Percentiles rank a stretch among this genome's conserved stretches.
phyloP scores from a whole-genome alignment of 345 rosid species.

The Lepidium africanum region DNA sequence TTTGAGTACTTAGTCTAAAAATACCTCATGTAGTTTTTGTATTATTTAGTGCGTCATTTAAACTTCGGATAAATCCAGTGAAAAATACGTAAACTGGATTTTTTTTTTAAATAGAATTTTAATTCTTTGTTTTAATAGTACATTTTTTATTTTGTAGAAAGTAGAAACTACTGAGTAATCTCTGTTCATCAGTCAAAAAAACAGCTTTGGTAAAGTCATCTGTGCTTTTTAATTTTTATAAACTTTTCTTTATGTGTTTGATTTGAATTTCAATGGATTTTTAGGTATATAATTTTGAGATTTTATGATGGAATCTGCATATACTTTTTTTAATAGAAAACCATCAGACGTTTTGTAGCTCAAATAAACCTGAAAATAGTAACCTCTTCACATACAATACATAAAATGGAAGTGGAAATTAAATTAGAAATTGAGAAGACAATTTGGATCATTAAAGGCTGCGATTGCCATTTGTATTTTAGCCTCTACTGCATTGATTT shows the following conservation, averaged over 20 bases:
- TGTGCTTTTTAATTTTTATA: neutral
- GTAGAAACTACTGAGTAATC: neutral
- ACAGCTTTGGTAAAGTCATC: neutral
- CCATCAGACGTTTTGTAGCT: slow-evolving; percentile 1
- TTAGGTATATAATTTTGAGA: neutral
- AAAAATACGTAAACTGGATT: neutral
- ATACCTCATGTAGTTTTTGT: slow-evolving; percentile 5
- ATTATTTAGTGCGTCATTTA: neutral
- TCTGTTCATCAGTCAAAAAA: neutral
- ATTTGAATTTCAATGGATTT: neutral
- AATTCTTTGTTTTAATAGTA: neutral
- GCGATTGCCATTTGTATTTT: slow-evolving; percentile 52
- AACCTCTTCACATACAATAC: neutral
- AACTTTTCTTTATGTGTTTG: neutral
- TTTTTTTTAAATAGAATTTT: neutral
- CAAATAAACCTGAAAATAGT: neutral
- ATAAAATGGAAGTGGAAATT: neutral
- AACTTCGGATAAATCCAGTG: neutral
- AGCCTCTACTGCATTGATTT: slow-evolving; percentile 33
- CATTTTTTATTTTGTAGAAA: neutral
- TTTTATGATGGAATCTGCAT: neutral
- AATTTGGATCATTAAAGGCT: slow-evolving; percentile 43
- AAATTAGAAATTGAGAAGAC: slow-evolving; percentile 34
- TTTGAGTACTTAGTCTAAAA: neutral
- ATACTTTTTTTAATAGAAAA: neutral